These are phyloP conservation scores for Coleophoma eucalyptorum DNA, from an alignment of 2,329 filamentous ascomycete species.

Conservation along the genomic window DNA sequence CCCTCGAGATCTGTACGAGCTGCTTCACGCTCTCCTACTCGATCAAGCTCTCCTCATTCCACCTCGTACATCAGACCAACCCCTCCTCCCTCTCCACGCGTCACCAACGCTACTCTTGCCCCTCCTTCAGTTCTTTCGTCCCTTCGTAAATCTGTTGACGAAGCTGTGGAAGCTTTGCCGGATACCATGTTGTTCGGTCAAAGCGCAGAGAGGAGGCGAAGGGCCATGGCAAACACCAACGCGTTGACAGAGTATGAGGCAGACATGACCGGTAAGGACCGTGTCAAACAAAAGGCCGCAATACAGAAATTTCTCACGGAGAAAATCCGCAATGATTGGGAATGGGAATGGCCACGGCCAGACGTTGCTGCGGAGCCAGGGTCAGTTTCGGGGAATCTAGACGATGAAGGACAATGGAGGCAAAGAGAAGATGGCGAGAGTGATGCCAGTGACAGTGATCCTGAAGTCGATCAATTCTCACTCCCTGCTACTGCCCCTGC, in stretches of 20 bases:
- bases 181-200: conserved; percentile 2
- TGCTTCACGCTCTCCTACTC: not conserved
- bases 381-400: not conserved
- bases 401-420: conserved; percentile 16
- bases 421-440: conserved; percentile 29
- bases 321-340: conserved; percentile 57
- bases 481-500: not conserved
- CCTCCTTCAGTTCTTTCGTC: not conserved
- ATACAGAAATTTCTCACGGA: conserved; percentile 51
- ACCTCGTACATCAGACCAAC: conserved; percentile 1
- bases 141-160: not conserved
- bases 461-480: conserved; percentile 3
- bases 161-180: not conserved
- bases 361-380: conserved; percentile 3
- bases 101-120: not conserved
- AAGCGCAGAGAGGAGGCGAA: conserved; percentile 5
- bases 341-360: conserved; percentile 50
- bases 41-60: not conserved
- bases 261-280: conserved; percentile 59
- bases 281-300: conserved; percentile 58
- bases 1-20: not conserved
- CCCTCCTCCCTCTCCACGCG: not conserved
- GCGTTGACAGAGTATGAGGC: conserved; percentile 47
- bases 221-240: conserved; percentile 23
- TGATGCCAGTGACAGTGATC: conserved; percentile 19